These are phyloP conservation scores for Mucor sp. DNA, from an alignment of 371 early-diverging fungal species.

Conservation along the genomic window DNA sequence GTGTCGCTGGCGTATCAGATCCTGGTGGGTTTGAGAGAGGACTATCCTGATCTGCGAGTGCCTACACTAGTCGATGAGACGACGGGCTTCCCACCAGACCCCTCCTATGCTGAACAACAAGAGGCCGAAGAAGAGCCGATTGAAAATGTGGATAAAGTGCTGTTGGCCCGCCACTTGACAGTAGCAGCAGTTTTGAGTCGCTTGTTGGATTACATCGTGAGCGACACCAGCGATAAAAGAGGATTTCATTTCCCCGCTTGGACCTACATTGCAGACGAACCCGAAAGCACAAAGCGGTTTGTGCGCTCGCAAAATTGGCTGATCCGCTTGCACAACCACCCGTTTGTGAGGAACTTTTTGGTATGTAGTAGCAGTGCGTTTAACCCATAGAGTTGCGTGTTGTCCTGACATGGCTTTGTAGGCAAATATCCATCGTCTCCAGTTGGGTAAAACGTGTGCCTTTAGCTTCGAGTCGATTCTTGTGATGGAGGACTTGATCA, in stretches of 20 bases:
- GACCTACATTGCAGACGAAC: constrained; percentile 6
- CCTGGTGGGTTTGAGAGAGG: constrained; percentile 7
- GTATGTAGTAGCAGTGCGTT: not conserved
- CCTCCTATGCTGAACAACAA: not conserved
- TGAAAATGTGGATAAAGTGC: not conserved
- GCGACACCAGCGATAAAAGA: not conserved
- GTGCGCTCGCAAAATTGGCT: constrained; percentile 1
- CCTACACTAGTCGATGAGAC: not conserved
- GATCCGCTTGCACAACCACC: constrained; percentile 1
- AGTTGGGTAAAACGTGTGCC: constrained; percentile 10
- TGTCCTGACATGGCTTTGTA: not conserved
- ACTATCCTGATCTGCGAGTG: not conserved
- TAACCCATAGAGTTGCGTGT: not conserved
- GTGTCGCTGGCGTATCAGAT: constrained; percentile 13
- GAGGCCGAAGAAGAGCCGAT: not conserved
- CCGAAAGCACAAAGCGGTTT: not conserved
- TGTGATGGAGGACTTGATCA: constrained; percentile 5
- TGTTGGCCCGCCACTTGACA: constrained; percentile 4
- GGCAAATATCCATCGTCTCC: constrained; percentile 3
- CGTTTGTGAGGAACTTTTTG: constrained; percentile 4
- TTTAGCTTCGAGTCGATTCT: constrained; percentile 20
- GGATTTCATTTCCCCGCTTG: not conserved
- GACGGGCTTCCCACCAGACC: not conserved
- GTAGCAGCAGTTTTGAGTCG: not conserved
- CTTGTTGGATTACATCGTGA: constrained; percentile 2